phyloP scores from a whole-genome alignment of 345 rosid genomes.

The Capsella bursapastoris region DNA sequence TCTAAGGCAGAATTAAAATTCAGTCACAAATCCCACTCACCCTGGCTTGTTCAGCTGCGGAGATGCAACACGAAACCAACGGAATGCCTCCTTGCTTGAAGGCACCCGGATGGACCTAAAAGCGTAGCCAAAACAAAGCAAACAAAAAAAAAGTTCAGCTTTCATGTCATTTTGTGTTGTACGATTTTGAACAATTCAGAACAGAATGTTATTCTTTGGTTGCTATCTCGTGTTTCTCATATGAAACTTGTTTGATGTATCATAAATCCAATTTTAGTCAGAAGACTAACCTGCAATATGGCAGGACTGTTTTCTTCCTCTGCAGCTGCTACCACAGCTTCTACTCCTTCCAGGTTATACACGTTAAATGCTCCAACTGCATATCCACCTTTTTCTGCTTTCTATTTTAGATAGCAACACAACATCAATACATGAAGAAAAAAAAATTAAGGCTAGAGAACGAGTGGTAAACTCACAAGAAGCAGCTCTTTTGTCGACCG shows the following conservation, averaged over 20 bases:
- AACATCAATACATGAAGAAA: slow-evolving; percentile 40
- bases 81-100: slow-evolving; percentile 84
- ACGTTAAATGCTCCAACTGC: slow-evolving; percentile 98
- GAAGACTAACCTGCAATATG: slow-evolving; percentile 77
- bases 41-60: slow-evolving; percentile 84
- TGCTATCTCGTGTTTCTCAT: slow-evolving; percentile 13
- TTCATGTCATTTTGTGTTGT: background rate
- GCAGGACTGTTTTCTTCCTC: slow-evolving; percentile 96
- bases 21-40: slow-evolving; percentile 53
- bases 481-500: slow-evolving; percentile 74
- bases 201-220: background rate
- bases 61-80: slow-evolving; percentile 81
- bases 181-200: background rate
- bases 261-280: background rate
- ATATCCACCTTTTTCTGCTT: slow-evolving; percentile 87
- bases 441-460: slow-evolving; percentile 10
- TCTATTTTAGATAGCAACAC: slow-evolving; percentile 51
- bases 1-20: slow-evolving; percentile 11
- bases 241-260: slow-evolving; percentile 16
- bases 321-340: slow-evolving; percentile 96
- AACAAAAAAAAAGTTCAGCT: background rate
- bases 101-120: slow-evolving; percentile 91
- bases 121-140: slow-evolving; percentile 21
- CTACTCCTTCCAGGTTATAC: slow-evolving; percentile 91
- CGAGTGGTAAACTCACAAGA: slow-evolving; percentile 56